phyloP scores from a whole-genome alignment of 306 rosid genomes.

The Vicia faba region DNA sequence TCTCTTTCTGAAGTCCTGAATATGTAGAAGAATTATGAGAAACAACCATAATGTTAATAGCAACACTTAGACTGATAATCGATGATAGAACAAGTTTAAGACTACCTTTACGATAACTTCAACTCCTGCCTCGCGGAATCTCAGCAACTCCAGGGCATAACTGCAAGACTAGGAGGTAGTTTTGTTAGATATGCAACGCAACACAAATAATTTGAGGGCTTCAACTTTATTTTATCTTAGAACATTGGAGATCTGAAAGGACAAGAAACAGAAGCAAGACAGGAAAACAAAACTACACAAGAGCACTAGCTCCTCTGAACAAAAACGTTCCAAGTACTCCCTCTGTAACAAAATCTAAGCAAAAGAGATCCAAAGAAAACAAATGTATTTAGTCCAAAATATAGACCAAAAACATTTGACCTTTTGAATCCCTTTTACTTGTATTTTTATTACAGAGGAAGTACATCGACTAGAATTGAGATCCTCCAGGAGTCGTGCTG shows the following conservation, averaged over 20 bases:
- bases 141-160: slow-evolving; percentile 92
- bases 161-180: slow-evolving; percentile 54
- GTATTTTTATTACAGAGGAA: no score
- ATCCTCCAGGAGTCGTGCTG: background rate
- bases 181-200: slow-evolving; percentile 31
- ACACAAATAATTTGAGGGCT: slow-evolving; percentile 26
- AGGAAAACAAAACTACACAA: slow-evolving; percentile 18
- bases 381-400: no score
- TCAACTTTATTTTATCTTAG: background rate
- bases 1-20: slow-evolving; percentile 80
- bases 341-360: no score
- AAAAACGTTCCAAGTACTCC: background rate
- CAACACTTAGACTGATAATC: slow-evolving; percentile 25
- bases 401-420: no score
- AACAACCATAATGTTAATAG: slow-evolving; percentile 15
- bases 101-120: slow-evolving; percentile 87
- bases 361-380: no score
- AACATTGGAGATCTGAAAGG: slow-evolving; percentile 8
- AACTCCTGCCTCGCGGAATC: slow-evolving; percentile 94
- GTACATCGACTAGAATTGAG: slow-evolving; percentile 12
- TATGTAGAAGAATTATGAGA: slow-evolving; percentile 45
- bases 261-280: slow-evolving; percentile 25
- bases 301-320: slow-evolving; percentile 21
- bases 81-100: slow-evolving; percentile 19
- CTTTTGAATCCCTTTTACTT: no score